Base-by-base conservation (phyloP, 1,284 basidiomycete species). In the Prillingera fragicola region DNA sequence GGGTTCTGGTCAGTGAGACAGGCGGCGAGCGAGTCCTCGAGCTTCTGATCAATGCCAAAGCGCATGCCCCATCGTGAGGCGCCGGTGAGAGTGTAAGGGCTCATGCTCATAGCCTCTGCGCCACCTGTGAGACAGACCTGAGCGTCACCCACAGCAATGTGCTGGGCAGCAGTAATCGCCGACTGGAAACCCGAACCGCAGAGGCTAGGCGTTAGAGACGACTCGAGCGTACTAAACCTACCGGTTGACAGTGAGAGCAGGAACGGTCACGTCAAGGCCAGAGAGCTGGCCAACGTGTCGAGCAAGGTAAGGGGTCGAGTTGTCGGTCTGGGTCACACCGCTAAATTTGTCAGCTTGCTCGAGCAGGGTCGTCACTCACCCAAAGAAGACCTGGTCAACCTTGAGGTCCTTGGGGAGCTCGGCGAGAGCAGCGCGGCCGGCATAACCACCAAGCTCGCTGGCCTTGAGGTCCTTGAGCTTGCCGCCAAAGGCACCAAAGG, bases 181-280 rank as follows among this genome's bases (percentile, higher is more conserved):
- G 73, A 62, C 61, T 79, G 76, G 64, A 79, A 78, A 0, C 77
- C 77, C 19, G 73, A 75, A 1, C 77, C 77, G 41, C 77, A 79
- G 19, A 79, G 64, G 29, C 76, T 73, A 50, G 5, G 18, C 14
- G 39, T 38, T 13, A 33, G 39, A 24, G 8, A 17, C 12, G 10
- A 15, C 19, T 21, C 15, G 18, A 25, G 29, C 26, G 26, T 37
- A 4, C 14, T 18, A 17, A 2, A 45, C 67, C 38, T 39, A 72
- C 72, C 74, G 63, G 67, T 79, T 79, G 34, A 77, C 58, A 0
- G 76, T 78, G 21, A 78, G 59, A 5, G 77, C 77, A n/a, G 77
- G 77, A 1, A 73, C 69, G 14, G 71, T 73, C 15, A 74, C 67
- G 0, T 71, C 70, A 5, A 78, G 54, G 2, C 76, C 76, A 8